These are phyloP conservation scores for Colletotrichum melonis DNA, from an alignment of 2,329 filamentous ascomycete genomes.

Conservation along the genomic window DNA sequence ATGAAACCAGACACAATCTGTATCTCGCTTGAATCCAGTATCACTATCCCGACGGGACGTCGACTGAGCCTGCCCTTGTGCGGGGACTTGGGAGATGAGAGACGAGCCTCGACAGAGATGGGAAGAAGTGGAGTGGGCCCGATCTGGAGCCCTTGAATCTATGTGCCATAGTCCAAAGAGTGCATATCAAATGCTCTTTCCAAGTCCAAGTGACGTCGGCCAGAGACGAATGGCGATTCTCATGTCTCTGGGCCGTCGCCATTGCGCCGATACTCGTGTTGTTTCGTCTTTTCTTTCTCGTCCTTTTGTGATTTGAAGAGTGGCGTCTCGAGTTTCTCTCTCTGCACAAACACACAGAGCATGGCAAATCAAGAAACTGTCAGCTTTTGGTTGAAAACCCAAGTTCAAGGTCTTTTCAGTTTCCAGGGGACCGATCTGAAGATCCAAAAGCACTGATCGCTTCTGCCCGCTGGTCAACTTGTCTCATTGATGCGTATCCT, in stretches of 20 bases:
- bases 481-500: not conserved
- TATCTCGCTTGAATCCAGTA: not conserved
- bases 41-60: conserved; percentile 9
- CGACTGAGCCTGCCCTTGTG: not conserved
- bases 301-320: not conserved
- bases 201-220: not conserved
- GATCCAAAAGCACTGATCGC: not conserved
- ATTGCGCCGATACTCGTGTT: not conserved
- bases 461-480: not conserved
- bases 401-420: not conserved
- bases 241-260: not conserved
- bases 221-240: not conserved
- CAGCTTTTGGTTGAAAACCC: not conserved
- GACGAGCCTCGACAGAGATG: not conserved
- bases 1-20: conserved; percentile 15
- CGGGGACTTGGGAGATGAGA: not conserved
- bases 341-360: conserved; percentile 4
- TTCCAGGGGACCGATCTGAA: not conserved
- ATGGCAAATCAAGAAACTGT: conserved; percentile 3
- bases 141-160: conserved; percentile 2
- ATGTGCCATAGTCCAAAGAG: not conserved
- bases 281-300: not conserved
- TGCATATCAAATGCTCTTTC: not conserved
- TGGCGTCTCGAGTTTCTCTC: not conserved
- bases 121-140: conserved; percentile 2